phyloP scores from a whole-genome alignment of 1,139 yeast species.

The Yamadazyma sp. region DNA sequence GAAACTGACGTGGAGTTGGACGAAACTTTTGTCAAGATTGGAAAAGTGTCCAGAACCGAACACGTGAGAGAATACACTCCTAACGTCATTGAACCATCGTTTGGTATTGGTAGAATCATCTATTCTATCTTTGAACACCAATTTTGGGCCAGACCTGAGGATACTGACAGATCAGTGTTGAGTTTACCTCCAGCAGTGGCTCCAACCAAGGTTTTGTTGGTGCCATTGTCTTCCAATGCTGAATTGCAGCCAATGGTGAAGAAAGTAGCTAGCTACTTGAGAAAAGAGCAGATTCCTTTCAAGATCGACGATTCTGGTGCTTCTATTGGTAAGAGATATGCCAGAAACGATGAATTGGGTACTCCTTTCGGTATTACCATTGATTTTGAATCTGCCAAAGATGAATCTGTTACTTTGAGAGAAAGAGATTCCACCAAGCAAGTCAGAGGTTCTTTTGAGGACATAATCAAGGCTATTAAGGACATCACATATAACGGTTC shows the following conservation, averaged over 20 bases:
- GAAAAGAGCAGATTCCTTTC: conserved; percentile 84
- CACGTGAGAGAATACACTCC: conserved; percentile 96
- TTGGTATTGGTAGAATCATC: conserved; percentile 97
- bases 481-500: conserved; percentile 71
- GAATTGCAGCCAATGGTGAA: conserved; percentile 77
- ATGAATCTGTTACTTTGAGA: conserved; percentile 89
- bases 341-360: conserved; percentile 98
- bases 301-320: conserved; percentile 98
- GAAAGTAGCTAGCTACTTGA: conserved; percentile 66
- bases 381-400: conserved; percentile 92
- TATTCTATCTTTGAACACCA: conserved; percentile 92
- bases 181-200: conserved; percentile 96
- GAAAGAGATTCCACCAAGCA: conserved; percentile 97
- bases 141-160: conserved; percentile 95
- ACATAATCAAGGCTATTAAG: conserved; percentile 76
- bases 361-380: conserved; percentile 98
- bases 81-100: conserved; percentile 97
- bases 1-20: conserved; percentile 70
- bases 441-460: conserved; percentile 88
- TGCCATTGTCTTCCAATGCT: conserved; percentile 85
- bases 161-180: conserved; percentile 84
- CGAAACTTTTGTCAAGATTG: conserved; percentile 67
- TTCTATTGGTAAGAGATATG: conserved; percentile 96
- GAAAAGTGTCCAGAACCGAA: conserved; percentile 76
- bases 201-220: conserved; percentile 95